A percentile compares a stretch with the other conserved stretches of the same genome.
Conservation (phyloP, 257 asterid species). For the Avicennia marina region DNA sequence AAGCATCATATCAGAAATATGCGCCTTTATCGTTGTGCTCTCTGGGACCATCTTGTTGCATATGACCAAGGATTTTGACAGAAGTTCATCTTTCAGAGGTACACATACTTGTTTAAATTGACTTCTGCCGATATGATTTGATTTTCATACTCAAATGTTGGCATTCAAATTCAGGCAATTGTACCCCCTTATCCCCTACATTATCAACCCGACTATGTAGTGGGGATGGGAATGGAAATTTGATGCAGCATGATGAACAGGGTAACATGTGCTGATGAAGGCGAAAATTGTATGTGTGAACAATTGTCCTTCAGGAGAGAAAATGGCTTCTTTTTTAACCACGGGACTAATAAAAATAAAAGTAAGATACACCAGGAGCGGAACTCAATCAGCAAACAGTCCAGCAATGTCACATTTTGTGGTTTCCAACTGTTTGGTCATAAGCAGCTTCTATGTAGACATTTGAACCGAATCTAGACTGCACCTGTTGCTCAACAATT, state of each 20-base stretch:
- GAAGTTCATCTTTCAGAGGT: conserved; percentile 70
- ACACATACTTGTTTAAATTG: not conserved
- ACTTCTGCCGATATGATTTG: not conserved
- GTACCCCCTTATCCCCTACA: conserved; percentile 66
- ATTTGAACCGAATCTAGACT: too few relatives aligned
- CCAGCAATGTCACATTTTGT: too few relatives aligned
- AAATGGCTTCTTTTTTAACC: not conserved
- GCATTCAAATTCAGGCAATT: conserved; percentile 35
- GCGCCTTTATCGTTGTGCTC: conserved; percentile 74
- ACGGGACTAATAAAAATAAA: not conserved
- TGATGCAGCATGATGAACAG: conserved; percentile 37
- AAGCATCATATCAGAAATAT: conserved; percentile 59
- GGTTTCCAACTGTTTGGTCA: too few relatives aligned
- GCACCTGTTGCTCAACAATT: too few relatives aligned
- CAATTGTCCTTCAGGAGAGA: not conserved
- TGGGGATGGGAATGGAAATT: conserved; percentile 54
- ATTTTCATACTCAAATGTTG: conserved; percentile 1
- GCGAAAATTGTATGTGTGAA: conserved; percentile 31
- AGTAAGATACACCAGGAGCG: too few relatives aligned
- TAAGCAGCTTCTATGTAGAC: too few relatives aligned
- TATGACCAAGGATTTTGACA: conserved; percentile 58
- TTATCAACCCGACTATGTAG: conserved; percentile 46
- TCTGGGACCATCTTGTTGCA: conserved; percentile 78
- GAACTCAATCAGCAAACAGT: too few relatives aligned
- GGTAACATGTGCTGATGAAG: conserved; percentile 31